Conservation (phyloP, 2,329 filamentous ascomycete species). For the Fusarium sp. region DNA sequence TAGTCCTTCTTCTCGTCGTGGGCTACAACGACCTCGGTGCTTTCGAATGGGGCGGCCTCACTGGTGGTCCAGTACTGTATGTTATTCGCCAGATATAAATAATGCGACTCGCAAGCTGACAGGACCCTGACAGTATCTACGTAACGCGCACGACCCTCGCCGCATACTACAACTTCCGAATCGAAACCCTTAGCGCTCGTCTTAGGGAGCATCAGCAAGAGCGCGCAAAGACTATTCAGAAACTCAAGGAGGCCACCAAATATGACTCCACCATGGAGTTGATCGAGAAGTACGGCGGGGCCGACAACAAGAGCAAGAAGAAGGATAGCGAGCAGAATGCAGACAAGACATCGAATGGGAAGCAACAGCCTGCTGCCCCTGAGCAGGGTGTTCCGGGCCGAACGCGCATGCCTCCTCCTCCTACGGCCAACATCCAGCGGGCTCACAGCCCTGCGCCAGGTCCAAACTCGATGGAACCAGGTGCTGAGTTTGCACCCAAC, state of each 20-base stretch:
- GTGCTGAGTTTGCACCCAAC: conserved; percentile 79
- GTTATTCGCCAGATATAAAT: conserved; percentile 42
- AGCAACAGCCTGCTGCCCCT: conserved; percentile 19
- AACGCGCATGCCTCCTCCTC: conserved; percentile 66
- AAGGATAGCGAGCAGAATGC: conserved; percentile 32
- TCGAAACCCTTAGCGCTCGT: conserved; percentile 73
- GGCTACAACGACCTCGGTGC: conserved; percentile 82
- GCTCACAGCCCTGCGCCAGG: conserved; percentile 46
- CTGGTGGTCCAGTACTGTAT: conserved; percentile 82
- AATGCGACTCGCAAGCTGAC: conserved; percentile 25
- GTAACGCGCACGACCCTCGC: conserved; percentile 73
- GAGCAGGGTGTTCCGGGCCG: conserved; percentile 48
- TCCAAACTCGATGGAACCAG: conserved; percentile 51
- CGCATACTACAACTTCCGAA: conserved; percentile 83
- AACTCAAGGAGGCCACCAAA: conserved; percentile 92
- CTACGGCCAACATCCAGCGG: conserved; percentile 71
- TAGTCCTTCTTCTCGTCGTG: conserved; percentile 85
- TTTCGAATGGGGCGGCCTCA: conserved; percentile 81
- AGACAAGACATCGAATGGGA: conserved; percentile 26
- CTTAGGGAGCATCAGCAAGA: conserved; percentile 82
- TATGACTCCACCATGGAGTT: conserved; percentile 95
- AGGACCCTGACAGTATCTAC: conserved; percentile 74
- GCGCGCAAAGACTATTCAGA: conserved; percentile 87
- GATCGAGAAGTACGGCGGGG: conserved; percentile 90
- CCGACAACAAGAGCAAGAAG: conserved; percentile 58